phyloP scores from a whole-genome alignment of 1,139 yeast species.

The Suhomyces anneliseae region DNA sequence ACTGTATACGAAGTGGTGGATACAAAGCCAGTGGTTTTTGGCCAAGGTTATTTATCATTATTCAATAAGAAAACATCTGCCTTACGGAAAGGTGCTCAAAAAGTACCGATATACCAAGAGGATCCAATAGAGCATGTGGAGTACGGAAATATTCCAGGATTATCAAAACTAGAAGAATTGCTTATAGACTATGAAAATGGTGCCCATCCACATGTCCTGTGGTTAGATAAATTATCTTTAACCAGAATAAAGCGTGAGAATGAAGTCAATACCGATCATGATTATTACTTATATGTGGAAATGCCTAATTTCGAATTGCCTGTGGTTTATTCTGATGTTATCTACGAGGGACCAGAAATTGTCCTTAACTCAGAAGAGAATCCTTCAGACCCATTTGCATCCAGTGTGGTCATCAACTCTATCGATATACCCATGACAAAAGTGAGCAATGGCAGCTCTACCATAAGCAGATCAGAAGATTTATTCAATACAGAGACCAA shows the following conservation, averaged over 20 bases:
- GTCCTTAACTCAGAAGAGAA: constrained; percentile 14
- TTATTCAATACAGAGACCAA: background rate
- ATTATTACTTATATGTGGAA: constrained; percentile 61
- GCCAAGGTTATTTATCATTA: constrained; percentile 57
- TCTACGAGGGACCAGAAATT: constrained; percentile 17
- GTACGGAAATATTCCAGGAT: constrained; percentile 24
- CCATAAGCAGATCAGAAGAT: constrained; percentile 1
- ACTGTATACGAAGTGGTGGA: constrained; percentile 68
- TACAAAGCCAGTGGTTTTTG: constrained; percentile 50
- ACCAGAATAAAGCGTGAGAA: constrained; percentile 42
- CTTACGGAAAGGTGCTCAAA: constrained; percentile 41
- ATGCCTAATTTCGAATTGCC: constrained; percentile 79
- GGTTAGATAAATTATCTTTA: constrained; percentile 75
- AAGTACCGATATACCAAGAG: constrained; percentile 27
- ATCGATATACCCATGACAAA: constrained; percentile 32
- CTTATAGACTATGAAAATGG: constrained; percentile 70
- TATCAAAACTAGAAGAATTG: constrained; percentile 48
- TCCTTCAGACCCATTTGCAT: constrained; percentile 11
- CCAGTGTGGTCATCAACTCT: constrained; percentile 35
- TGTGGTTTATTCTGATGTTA: constrained; percentile 69
- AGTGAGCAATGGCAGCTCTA: constrained; percentile 4
- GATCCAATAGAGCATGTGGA: constrained; percentile 16
- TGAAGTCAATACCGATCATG: constrained; percentile 20
- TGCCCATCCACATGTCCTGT: constrained; percentile 57
- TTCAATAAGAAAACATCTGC: constrained; percentile 47